Conservation (phyloP, 2,329 filamentous ascomycete genomes). For the Penicillium sp. region DNA sequence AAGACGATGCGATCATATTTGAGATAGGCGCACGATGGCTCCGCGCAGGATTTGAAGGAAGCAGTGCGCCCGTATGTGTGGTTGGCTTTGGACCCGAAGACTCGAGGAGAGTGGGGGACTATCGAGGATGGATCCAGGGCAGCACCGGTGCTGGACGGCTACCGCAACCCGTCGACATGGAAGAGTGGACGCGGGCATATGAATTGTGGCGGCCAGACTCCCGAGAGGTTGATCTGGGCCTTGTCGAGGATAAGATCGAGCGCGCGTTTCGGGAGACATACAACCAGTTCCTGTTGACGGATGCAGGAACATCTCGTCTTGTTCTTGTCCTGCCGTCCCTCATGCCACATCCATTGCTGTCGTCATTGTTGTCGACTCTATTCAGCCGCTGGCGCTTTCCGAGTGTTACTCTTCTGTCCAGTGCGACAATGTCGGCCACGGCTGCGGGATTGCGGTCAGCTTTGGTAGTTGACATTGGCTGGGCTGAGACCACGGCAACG, state of each 20-base stretch:
- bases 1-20: constrained; percentile 82
- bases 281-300: constrained; percentile 65
- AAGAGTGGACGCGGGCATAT: constrained; percentile 49
- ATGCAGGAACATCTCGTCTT: constrained; percentile 68
- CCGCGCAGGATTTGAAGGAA: constrained; percentile 82
- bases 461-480: constrained; percentile 85
- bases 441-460: constrained; percentile 83
- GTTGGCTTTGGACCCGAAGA: constrained; percentile 73
- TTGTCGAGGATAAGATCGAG: constrained; percentile 86
- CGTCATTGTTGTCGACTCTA: constrained; percentile 70
- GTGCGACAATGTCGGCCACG: constrained; percentile 70
- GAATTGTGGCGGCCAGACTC: constrained; percentile 81
- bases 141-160: constrained; percentile 49
- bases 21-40: constrained; percentile 79
- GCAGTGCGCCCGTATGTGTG: constrained; percentile 69
- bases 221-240: constrained; percentile 68
- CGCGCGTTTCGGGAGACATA: constrained; percentile 77
- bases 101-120: constrained; percentile 77
- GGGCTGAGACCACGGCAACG: constrained; percentile 84
- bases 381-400: constrained; percentile 81
- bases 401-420: constrained; percentile 75
- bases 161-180: constrained; percentile 29
- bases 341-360: constrained; percentile 74
- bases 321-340: constrained; percentile 74
- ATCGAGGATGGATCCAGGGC: constrained; percentile 65